Percentiles rank a stretch among this genome's conserved stretches.
Evolutionary conservation across 1,284 basidiomycete species (phyloP).

Genomic region (Ganoderma leucocontextum): DNA sequence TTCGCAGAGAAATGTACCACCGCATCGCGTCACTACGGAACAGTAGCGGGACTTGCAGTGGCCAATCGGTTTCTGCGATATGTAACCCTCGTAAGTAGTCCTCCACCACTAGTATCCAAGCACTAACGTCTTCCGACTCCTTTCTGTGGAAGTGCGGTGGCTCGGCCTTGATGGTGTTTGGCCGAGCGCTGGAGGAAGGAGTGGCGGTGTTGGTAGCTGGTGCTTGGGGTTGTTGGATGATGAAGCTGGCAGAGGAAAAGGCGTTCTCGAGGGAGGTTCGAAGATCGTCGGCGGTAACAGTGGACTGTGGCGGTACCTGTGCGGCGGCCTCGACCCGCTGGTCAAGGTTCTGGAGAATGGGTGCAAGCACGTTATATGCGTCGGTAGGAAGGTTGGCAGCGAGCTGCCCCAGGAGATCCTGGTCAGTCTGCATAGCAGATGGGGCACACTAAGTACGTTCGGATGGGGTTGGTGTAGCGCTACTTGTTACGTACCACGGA

Average conservation of each 20-base stretch:
- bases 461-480: no score
- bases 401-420: no score
- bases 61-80: not conserved
- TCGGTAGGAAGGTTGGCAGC: not conserved
- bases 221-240: not conserved
- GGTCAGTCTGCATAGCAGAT: no score
- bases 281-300: not conserved
- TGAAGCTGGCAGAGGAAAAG: not conserved
- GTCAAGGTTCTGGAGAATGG: not conserved
- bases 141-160: not conserved
- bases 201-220: no score
- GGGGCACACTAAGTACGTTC: no score
- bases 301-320: not conserved
- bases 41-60: not conserved
- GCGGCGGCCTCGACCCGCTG: not conserved
- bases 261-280: not conserved
- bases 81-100: not conserved
- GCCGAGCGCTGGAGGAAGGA: not conserved
- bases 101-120: not conserved
- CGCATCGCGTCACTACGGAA: not conserved
- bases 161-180: not conserved
- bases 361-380: not conserved
- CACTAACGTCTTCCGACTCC: not conserved
- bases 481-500: no score
- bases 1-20: not conserved